These are phyloP conservation scores for Bothia castanella DNA, from an alignment of 1,284 basidiomycete genomes.

Conservation along the genomic window DNA sequence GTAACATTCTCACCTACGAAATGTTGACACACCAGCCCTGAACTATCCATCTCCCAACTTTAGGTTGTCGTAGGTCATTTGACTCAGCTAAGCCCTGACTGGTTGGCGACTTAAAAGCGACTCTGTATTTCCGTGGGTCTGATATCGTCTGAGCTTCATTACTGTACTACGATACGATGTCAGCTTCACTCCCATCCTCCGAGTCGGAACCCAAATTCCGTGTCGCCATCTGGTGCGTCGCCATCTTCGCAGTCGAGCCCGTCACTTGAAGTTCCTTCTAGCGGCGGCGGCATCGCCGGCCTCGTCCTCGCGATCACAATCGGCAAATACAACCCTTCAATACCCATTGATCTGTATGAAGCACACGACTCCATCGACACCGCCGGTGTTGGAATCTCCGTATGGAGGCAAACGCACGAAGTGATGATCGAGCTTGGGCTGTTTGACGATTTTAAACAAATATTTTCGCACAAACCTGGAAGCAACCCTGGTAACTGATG, in stretches of 20 bases:
- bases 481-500: not conserved
- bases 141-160: too few species aligned
- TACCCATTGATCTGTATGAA: slow-evolving; percentile 24
- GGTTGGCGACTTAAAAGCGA: too few species aligned
- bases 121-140: too few species aligned
- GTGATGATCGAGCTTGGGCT: slow-evolving; percentile 21
- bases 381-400: slow-evolving; percentile 16
- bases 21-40: too few species aligned
- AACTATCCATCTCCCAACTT: too few species aligned
- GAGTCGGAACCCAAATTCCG: not conserved
- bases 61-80: too few species aligned
- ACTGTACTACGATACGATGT: not conserved
- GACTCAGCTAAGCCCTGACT: too few species aligned
- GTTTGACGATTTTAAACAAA: slow-evolving; percentile 18
- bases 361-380: slow-evolving; percentile 17
- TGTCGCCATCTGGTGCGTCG: not conserved
- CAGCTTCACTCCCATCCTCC: not conserved
- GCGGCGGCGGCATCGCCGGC: not conserved
- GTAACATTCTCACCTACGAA: too few species aligned
- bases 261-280: not conserved
- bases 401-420: slow-evolving; percentile 13
- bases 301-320: not conserved
- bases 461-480: not conserved
- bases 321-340: not conserved
- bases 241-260: not conserved